phyloP scores from a whole-genome alignment of 805 yeast species.

The Metschnikowia bowlesiae region DNA sequence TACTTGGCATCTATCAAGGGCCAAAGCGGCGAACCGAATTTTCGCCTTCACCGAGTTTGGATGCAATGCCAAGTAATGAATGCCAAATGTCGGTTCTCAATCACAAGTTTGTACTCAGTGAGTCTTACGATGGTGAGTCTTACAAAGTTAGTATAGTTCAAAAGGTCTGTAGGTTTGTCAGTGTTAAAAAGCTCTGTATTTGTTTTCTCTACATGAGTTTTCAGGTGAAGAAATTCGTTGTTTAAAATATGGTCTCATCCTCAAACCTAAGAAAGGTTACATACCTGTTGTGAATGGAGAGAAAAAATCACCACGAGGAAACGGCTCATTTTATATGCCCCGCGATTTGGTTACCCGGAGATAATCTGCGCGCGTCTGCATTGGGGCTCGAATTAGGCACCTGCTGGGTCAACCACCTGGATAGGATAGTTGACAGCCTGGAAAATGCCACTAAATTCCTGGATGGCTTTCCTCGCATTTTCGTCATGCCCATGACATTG shows the following conservation, averaged over 20 bases:
- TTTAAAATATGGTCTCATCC: slow-evolving; percentile 18
- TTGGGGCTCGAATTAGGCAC: not conserved
- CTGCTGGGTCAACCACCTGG: not conserved
- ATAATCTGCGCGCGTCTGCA: not conserved
- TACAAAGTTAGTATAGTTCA: slow-evolving; percentile 11
- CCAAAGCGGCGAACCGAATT: too few relatives aligned
- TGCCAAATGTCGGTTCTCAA: too few relatives aligned
- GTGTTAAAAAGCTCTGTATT: slow-evolving; percentile 72
- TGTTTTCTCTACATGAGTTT: slow-evolving; percentile 49
- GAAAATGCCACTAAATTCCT: not conserved
- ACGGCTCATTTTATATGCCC: slow-evolving; percentile 8
- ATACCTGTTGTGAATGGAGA: slow-evolving; percentile 11
- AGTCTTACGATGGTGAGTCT: not conserved
- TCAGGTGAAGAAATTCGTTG: slow-evolving; percentile 72
- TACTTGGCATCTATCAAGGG: too few relatives aligned
- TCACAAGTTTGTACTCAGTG: too few relatives aligned
- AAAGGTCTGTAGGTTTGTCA: slow-evolving; percentile 26
- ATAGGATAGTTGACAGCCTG: not conserved
- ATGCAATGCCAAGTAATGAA: too few relatives aligned
- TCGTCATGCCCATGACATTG: not conserved
- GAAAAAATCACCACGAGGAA: not conserved
- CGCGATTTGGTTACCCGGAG: slow-evolving; percentile 16
- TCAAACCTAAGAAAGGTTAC: slow-evolving; percentile 12
- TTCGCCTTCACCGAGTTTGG: too few relatives aligned
- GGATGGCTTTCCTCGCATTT: not conserved